Conservation (phyloP, 257 asterid genomes). For the Echites panduratus region DNA sequence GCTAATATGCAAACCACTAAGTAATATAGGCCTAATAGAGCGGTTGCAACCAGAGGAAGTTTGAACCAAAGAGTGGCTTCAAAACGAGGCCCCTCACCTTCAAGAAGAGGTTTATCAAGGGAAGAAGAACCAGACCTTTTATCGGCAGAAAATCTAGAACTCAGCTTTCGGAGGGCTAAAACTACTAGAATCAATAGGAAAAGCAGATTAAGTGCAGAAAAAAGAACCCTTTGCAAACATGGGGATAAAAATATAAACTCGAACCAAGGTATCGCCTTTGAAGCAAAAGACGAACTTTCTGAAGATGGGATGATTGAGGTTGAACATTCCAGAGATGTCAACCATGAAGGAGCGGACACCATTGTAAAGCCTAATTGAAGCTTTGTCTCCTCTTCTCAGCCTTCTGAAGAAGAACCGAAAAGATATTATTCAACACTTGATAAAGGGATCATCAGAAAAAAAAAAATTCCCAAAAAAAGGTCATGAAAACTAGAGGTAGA, state of each 20-base stretch:
- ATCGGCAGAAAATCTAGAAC: constrained; percentile 16
- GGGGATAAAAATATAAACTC: constrained; percentile 48
- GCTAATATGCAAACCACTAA: constrained; percentile 27
- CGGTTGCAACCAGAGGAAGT: constrained; percentile 23
- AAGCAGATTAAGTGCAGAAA: constrained; percentile 32
- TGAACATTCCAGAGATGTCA: constrained; percentile 41
- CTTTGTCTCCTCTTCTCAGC: constrained; percentile 2
- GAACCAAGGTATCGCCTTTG: constrained; percentile 22
- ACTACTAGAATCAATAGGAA: constrained; percentile 29
- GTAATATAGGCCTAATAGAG: constrained; percentile 38
- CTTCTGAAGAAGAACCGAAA: constrained; percentile 12
- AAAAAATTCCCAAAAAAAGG: no score
- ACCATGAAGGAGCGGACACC: constrained; percentile 38
- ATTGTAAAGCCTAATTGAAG: constrained; percentile 3
- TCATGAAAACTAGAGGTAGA: no score
- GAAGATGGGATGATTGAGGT: constrained; percentile 29
- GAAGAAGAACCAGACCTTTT: constrained; percentile 12
- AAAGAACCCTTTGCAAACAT: constrained; percentile 45
- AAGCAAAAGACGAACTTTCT: constrained; percentile 14
- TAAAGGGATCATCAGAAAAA: background rate
- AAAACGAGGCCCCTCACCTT: constrained; percentile 20
- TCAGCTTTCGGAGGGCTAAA: constrained; percentile 25
- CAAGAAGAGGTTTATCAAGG: constrained; percentile 43
- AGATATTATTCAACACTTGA: background rate
- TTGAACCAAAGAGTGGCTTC: constrained; percentile 36